Conservation (phyloP, 768 basidiomycete genomes). For the Clitopilus passeckerianus region DNA sequence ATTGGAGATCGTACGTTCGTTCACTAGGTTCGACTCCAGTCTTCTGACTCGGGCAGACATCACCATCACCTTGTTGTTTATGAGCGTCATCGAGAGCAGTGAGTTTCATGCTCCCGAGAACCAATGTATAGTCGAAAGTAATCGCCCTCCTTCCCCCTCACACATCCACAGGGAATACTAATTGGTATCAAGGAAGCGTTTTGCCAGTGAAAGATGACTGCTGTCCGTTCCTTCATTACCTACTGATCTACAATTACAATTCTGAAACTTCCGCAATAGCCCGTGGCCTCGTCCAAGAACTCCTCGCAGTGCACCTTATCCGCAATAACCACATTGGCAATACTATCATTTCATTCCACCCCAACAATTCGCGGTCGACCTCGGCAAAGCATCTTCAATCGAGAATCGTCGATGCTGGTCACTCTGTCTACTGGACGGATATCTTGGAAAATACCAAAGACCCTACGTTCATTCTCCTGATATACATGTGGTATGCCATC, state of each 20-base stretch:
- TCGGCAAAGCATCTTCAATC: slow-evolving; percentile 9
- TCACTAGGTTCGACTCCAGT: neutral
- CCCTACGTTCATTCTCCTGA: slow-evolving; percentile 51
- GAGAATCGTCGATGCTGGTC: slow-evolving; percentile 18
- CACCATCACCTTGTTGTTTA: slow-evolving; percentile 35
- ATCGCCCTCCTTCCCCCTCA: neutral
- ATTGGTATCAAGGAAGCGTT: slow-evolving; percentile 3
- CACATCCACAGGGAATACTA: neutral
- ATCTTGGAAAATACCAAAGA: slow-evolving; percentile 37
- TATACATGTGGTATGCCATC: slow-evolving; percentile 54
- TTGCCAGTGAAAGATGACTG: slow-evolving; percentile 3
- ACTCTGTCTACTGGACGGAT: slow-evolving; percentile 43
- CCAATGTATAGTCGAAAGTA: neutral
- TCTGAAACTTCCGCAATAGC: slow-evolving; percentile 6
- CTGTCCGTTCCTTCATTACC: neutral
- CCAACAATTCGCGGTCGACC: slow-evolving; percentile 6
- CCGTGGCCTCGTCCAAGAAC: slow-evolving; percentile 24
- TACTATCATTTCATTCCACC: slow-evolving; percentile 11
- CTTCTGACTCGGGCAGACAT: slow-evolving; percentile 23
- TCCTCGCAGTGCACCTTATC: slow-evolving; percentile 34
- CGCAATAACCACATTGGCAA: slow-evolving; percentile 12
- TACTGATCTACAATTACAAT: neutral
- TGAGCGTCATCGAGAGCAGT: slow-evolving; percentile 2
- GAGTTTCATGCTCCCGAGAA: neutral
- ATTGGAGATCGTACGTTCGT: slow-evolving; percentile 31